Evolutionary conservation across 78 protist genomes (phyloP).

Genomic region (Dictyostelium intermedium): DNA sequence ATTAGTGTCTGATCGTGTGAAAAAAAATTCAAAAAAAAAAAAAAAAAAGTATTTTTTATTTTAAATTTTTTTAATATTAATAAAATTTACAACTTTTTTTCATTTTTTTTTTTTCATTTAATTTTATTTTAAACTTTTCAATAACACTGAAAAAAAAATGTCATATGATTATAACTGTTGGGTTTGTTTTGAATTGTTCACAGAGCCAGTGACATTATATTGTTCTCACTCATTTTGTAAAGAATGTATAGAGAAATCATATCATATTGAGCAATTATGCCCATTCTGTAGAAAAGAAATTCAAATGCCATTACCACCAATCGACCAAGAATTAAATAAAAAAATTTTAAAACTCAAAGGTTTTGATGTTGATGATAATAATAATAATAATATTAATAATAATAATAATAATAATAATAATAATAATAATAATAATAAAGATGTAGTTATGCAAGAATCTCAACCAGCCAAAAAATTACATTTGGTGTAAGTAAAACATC

Average conservation of each 20-base stretch:
- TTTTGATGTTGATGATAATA: constrained; percentile 36
- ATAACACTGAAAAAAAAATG: not conserved
- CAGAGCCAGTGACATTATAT: constrained; percentile 37
- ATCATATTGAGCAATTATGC: not conserved
- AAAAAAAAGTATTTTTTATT: not conserved
- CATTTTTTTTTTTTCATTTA: not conserved
- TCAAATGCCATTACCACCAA: constrained; percentile 47
- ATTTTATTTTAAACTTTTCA: not conserved
- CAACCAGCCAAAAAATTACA: not conserved
- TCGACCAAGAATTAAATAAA: constrained; percentile 34
- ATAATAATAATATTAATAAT: constrained; percentile 27
- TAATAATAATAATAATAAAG: not conserved
- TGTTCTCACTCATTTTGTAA: constrained; percentile 67
- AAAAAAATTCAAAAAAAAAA: not conserved
- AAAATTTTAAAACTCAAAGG: constrained; percentile 41
- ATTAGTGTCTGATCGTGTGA: too few relatives aligned
- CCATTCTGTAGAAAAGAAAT: constrained; percentile 58
- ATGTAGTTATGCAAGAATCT: not conserved
- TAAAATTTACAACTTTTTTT: too few relatives aligned
- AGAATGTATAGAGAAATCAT: constrained; percentile 42
- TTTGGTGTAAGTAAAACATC: not conserved
- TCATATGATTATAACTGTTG: constrained; percentile 50
- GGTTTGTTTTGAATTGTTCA: constrained; percentile 59
- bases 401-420: constrained; percentile 27
- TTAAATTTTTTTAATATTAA: too few relatives aligned